phyloP scores from a whole-genome alignment of 2,329 filamentous ascomycete genomes.

The Cladorrhinum sp. region DNA sequence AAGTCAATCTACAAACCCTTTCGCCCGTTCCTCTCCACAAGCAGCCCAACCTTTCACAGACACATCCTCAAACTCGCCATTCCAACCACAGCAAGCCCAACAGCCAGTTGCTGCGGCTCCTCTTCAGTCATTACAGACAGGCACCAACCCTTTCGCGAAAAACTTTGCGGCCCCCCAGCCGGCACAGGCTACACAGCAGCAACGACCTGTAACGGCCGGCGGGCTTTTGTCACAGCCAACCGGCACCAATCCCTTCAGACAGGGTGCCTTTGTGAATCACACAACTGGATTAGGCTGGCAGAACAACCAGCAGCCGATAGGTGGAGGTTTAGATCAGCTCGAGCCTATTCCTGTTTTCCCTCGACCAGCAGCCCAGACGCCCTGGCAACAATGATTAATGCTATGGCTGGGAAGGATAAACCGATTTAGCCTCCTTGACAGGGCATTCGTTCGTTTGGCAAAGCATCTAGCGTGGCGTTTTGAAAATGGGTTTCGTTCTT shows the following conservation, averaged over 20 bases:
- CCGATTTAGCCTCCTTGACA: background rate
- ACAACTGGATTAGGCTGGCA: constrained; percentile 88
- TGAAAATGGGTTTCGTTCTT: constrained; percentile 12
- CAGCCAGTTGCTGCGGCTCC: constrained; percentile 38
- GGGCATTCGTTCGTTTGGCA: constrained; percentile 14
- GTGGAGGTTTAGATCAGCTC: constrained; percentile 76
- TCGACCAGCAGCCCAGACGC: constrained; percentile 63
- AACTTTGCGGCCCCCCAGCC: constrained; percentile 37
- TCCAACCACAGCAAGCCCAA: constrained; percentile 41
- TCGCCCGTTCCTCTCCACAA: constrained; percentile 65
- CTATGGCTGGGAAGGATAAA: background rate
- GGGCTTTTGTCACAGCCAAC: constrained; percentile 71
- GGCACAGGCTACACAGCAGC: constrained; percentile 38
- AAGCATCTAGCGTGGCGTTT: constrained; percentile 27
- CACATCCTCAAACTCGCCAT: constrained; percentile 39
- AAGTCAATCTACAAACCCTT: constrained; percentile 78
- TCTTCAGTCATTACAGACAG: constrained; percentile 49
- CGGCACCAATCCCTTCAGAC: constrained; percentile 92
- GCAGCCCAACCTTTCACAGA: constrained; percentile 38
- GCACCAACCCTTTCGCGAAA: constrained; percentile 59
- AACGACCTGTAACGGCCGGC: constrained; percentile 45
- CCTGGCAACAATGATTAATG: constrained; percentile 52
- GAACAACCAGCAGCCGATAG: constrained; percentile 70
- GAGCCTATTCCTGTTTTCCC: constrained; percentile 84
- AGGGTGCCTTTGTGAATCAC: constrained; percentile 86